Conservation (phyloP, 2,329 filamentous ascomycete species). For the Nemania sp. region DNA sequence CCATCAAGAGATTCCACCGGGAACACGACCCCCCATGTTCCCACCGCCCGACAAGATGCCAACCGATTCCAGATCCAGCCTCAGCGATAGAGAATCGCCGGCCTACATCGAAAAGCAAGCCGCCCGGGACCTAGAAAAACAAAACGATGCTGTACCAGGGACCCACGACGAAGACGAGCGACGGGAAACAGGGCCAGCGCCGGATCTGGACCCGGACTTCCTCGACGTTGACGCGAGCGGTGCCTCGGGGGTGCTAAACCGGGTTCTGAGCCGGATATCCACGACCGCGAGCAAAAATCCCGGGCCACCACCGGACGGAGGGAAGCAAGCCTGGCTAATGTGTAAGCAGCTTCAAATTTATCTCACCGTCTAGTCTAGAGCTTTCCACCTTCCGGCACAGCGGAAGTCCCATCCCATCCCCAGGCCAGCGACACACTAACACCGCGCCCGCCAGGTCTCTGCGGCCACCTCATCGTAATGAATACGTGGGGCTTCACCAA, state of each 20-base stretch:
- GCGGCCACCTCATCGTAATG: constrained; percentile 53
- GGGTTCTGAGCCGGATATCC: constrained; percentile 48
- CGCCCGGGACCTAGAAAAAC: background rate
- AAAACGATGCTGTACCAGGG: background rate
- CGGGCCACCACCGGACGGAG: constrained; percentile 57
- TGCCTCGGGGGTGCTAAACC: constrained; percentile 40
- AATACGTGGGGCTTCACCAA: constrained; percentile 61
- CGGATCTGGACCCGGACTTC: constrained; percentile 33
- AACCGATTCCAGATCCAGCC: constrained; percentile 27
- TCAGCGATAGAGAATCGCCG: constrained; percentile 33
- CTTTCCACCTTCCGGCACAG: constrained; percentile 1
- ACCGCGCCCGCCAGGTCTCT: constrained; percentile 37
- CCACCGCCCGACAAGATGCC: constrained; percentile 25
- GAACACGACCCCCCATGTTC: background rate
- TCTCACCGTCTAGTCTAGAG: constrained; percentile 26
- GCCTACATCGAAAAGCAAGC: constrained; percentile 36
- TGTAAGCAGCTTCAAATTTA: constrained; percentile 40
- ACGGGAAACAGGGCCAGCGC: constrained; percentile 32
- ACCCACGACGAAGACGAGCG: constrained; percentile 13
- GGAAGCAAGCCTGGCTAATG: constrained; percentile 51
- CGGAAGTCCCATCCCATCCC: background rate
- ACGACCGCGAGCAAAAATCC: constrained; percentile 48
- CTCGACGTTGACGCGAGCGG: constrained; percentile 34
- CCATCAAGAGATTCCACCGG: background rate
- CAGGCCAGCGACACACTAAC: constrained; percentile 2